Evolutionary conservation across 2,329 filamentous ascomycete species (phyloP), one percentile per base, ranked within the genome.

Genomic region (Nemania diffusa): DNA sequence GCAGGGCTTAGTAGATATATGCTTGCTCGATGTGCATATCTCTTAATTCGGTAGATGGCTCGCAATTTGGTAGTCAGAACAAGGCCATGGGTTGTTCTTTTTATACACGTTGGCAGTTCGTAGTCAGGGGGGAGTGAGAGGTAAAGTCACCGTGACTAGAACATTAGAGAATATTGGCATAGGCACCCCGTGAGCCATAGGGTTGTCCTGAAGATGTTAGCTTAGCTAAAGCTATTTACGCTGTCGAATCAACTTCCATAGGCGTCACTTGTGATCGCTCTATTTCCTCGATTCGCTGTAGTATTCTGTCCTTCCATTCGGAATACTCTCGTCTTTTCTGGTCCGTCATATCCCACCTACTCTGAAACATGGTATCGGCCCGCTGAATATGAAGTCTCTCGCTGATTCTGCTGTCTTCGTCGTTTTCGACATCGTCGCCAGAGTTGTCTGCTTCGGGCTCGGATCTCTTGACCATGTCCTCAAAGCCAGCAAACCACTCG

Each of bases 311-410:
- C 77, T 90, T 90, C 92, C 92, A 96, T 20, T 76, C 77, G 51
- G 77, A 81, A 75, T 89, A 94, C 11, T 90, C 88, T 46, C 81
- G 82, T 72, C 84, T 84, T 71, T 87, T 88, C 68, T 84, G 81
- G 56, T 90, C 87, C 69, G 89, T 90, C 72, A 94, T 78, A 73
- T 90, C 91, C 73, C 92, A 90, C 53, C 86, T 85, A 70, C 90
- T 89, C 77, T 94, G 91, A 72, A 94, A 88, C 91, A 94, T 94
- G 2, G 89, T 91, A 69, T 89, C 87, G 8, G 84, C 81, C 64
- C 84, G 78, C 78, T 88, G 79, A 29, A 84, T 76, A 64, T 84
- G 81, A 42, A 80, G 75, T 65, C 78, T 81, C 68, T 74, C 78
- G 9, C 72, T 71, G 64, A 52, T 79, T n/a, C 77, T 79, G 26